Evolutionary conservation across 2,329 filamentous ascomycete genomes (phyloP).

Genomic region (Trichoderma guizhouense): DNA sequence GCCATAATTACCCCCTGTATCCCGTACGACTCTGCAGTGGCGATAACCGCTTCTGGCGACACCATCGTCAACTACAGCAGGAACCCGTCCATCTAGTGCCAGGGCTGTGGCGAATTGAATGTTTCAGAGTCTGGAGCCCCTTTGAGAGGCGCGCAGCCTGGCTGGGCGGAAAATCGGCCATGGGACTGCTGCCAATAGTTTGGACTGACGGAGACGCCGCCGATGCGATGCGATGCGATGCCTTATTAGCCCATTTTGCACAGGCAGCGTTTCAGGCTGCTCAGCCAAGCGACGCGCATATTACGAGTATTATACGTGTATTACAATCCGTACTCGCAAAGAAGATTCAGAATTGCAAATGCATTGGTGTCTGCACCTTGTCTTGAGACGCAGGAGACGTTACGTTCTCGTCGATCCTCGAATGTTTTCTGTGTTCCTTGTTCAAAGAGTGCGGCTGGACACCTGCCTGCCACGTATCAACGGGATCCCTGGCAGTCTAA

Average conservation of each 20-base stretch:
- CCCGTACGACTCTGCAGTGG: background rate
- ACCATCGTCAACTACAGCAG: constrained; percentile 12
- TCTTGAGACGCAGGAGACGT: constrained; percentile 15
- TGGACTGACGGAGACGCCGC: background rate
- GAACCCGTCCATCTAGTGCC: constrained; percentile 1
- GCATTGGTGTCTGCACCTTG: background rate
- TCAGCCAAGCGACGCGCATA: background rate
- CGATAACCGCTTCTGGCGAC: background rate
- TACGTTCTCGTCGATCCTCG: constrained; percentile 24
- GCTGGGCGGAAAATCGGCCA: background rate
- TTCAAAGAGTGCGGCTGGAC: background rate
- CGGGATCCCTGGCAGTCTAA: background rate
- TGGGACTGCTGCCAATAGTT: background rate
- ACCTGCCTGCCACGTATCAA: constrained; percentile 3
- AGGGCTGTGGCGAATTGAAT: background rate
- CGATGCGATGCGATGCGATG: background rate
- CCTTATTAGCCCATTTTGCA: background rate
- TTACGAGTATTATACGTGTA: background rate
- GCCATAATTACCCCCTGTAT: background rate
- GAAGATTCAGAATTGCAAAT: background rate
- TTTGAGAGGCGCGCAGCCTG: background rate
- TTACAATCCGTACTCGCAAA: background rate
- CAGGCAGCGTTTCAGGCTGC: background rate
- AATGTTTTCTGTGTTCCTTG: background rate
- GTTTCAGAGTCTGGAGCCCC: background rate